Evolutionary conservation across 306 rosid species (phyloP).

Genomic region (Cicer pinnatifidum): DNA sequence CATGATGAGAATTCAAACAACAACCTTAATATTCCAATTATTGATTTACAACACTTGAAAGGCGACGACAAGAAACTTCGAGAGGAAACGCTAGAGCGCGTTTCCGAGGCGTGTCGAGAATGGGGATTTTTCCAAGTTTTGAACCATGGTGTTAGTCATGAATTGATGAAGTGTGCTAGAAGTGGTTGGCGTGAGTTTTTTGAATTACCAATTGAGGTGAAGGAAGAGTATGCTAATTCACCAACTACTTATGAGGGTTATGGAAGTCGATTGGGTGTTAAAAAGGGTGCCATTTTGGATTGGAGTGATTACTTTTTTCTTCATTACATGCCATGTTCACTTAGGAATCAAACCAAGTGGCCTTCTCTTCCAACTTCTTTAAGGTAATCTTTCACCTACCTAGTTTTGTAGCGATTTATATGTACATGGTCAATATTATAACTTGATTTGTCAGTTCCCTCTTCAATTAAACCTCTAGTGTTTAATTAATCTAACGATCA

Average conservation of each 20-base stretch:
- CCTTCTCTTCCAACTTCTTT: slow-evolving; percentile 67
- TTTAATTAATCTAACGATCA: no score
- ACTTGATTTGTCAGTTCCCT: no score
- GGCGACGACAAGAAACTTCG: slow-evolving; percentile 22
- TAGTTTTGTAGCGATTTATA: no score
- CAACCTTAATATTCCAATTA: slow-evolving; percentile 57
- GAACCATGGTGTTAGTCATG: slow-evolving; percentile 77
- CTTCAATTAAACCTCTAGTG: no score
- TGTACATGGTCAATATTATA: no score
- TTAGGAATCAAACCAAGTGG: slow-evolving; percentile 69
- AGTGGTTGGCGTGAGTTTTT: slow-evolving; percentile 79
- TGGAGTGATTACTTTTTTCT: slow-evolving; percentile 97
- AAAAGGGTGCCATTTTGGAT: slow-evolving; percentile 80
- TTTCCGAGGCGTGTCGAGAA: slow-evolving; percentile 61
- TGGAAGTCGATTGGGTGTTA: slow-evolving; percentile 84
- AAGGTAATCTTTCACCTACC: slow-evolving; percentile 52
- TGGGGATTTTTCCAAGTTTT: slow-evolving; percentile 91
- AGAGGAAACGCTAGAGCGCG: slow-evolving; percentile 7
- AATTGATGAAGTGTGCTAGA: slow-evolving; percentile 64
- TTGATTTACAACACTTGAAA: slow-evolving; percentile 56
- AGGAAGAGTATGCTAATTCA: slow-evolving; percentile 71
- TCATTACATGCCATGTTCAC: slow-evolving; percentile 61
- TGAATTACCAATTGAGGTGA: slow-evolving; percentile 62
- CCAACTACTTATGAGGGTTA: slow-evolving; percentile 90
- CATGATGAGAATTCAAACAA: not conserved